Conservation (phyloP, 2,329 filamentous ascomycete genomes). For the Elsinoe australis region DNA sequence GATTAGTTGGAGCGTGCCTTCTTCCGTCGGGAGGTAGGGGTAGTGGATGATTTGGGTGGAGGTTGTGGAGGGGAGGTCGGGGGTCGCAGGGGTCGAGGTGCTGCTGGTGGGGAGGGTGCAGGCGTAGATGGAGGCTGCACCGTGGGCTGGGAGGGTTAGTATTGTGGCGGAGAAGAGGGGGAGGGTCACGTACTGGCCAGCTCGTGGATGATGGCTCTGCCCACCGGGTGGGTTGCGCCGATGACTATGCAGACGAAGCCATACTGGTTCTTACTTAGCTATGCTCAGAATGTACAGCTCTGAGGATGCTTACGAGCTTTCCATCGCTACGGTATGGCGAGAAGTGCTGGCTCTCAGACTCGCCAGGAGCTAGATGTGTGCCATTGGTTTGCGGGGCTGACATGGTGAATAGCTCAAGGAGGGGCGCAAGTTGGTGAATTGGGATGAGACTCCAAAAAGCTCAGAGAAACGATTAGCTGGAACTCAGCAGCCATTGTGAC, state of each 20-base stretch:
- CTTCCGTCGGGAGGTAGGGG: constrained; percentile 52
- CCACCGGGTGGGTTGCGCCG: constrained; percentile 53
- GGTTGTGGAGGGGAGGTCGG: constrained; percentile 52
- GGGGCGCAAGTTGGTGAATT: too few species aligned
- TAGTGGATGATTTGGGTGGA: constrained; percentile 56
- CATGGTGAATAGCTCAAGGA: background rate
- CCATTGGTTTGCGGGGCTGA: background rate
- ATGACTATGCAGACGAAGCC: constrained; percentile 60
- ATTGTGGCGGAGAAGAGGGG: background rate
- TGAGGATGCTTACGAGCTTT: constrained; percentile 43
- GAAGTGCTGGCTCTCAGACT: constrained; percentile 38
- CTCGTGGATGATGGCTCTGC: constrained; percentile 52
- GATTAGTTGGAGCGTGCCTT: constrained; percentile 53
- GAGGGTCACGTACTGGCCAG: constrained; percentile 43
- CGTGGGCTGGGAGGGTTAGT: constrained; percentile 43
- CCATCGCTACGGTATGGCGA: constrained; percentile 52
- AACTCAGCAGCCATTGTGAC: background rate
- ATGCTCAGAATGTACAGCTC: too few species aligned
- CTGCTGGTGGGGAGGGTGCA: constrained; percentile 40
- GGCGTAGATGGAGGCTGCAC: constrained; percentile 57
- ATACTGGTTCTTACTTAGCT: too few species aligned
- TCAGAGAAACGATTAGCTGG: background rate
- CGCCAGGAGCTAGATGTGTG: constrained; percentile 10
- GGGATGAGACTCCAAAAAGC: background rate
- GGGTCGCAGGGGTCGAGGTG: constrained; percentile 48